Evolutionary conservation across 306 rosid species (phyloP), one percentile per base, ranked within the genome.

Genomic region (Oemleria cerasiformis): DNA sequence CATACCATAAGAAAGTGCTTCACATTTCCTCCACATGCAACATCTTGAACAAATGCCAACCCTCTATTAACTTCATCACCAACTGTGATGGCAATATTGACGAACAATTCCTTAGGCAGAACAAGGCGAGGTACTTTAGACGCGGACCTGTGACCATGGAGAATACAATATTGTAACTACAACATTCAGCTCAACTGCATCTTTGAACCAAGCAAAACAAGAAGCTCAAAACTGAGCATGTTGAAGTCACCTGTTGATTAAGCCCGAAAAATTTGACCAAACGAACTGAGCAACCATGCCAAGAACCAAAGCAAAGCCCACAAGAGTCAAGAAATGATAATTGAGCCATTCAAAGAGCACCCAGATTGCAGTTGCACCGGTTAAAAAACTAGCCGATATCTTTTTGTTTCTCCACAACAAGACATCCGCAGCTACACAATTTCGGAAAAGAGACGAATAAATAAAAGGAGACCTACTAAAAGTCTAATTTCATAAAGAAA

Each of bases 391-490:
- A 4, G 97, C 92, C 47, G 97, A 91, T 68, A 91, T 91, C 81
- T 91, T 94, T 86, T 91, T 94, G 96, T 94, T 88, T 87, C 97
- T 91, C 99, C 99, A 94, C 70, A 94, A 80, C 84, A 94, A 76
- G 74, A 89, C 86, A 83, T 94, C 99, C 71, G 97, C 99, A 77
- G 96, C 98, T 94, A 70, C 66, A 74, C 30, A 76, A 79, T 76
- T 78, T 66, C 51, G 61, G 51, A 40, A 58, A 45, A 53, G 62
- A 63, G 62, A 50, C 19, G 19, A 59, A 13, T 45, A 49, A 79
- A 65, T 4, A 40, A 9, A 57, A 61, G 44, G 45, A 56, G 47
- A 51, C 50, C 65, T 71, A 63, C 50, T 21, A 48, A 44, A 54
- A 53, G 73, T 68, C 11, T 53, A 21, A 60, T 17, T 73, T 49